These are phyloP conservation scores for Sistotremastrum niveocremeum DNA, from an alignment of 768 basidiomycete genomes.

Conservation along the genomic window DNA sequence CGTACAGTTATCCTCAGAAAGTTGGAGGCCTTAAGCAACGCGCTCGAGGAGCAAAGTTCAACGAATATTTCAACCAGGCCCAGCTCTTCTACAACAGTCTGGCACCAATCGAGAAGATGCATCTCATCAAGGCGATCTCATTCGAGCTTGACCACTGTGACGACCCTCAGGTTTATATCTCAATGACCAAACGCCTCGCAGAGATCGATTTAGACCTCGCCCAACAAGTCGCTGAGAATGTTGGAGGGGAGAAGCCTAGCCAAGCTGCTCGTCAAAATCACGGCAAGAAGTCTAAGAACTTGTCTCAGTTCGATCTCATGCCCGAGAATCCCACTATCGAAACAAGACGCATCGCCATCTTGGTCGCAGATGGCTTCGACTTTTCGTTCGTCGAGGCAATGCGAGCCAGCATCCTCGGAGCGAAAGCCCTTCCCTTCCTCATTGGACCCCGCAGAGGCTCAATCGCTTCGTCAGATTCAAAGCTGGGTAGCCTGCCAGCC, in stretches of 20 bases:
- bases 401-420: constrained; percentile 35
- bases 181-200: constrained; percentile 54
- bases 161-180: constrained; percentile 54
- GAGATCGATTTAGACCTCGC: constrained; percentile 67
- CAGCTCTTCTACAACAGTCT: constrained; percentile 82
- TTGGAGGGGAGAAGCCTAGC: constrained; percentile 46
- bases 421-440: constrained; percentile 45
- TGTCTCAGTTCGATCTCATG: constrained; percentile 46
- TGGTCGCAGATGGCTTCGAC: constrained; percentile 67
- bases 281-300: constrained; percentile 36
- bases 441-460: constrained; percentile 57
- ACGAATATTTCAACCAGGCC: constrained; percentile 65
- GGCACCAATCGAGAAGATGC: constrained; percentile 48
- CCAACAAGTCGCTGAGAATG: constrained; percentile 46
- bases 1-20: constrained; percentile 31
- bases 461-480: constrained; percentile 15
- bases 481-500: constrained; percentile 14
- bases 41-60: constrained; percentile 36
- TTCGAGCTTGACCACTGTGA: constrained; percentile 83
- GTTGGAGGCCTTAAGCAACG: constrained; percentile 40
- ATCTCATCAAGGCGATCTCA: constrained; percentile 53
- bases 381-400: constrained; percentile 43
- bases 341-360: constrained; percentile 61
- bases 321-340: constrained; percentile 46
- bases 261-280: constrained; percentile 39